Base-by-base conservation (phyloP, 768 basidiomycete species). In the Calocybe gangraenosa region DNA sequence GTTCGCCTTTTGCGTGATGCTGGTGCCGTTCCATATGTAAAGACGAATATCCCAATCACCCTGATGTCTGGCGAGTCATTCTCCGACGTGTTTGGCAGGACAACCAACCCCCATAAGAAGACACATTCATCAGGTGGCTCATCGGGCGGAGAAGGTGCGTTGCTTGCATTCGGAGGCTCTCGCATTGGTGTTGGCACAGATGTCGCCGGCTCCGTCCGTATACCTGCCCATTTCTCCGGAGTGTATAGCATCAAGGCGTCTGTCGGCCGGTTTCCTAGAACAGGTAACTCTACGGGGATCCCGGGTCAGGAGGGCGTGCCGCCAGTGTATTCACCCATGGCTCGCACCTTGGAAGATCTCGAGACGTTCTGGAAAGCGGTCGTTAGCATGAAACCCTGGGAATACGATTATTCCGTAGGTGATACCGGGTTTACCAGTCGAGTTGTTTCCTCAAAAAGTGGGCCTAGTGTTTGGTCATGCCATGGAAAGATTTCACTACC, bases 151-250 rank as follows among this genome's bases (percentile, higher is more conserved):
- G 84, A 86, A 58, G 75, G 73, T 2, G 81, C 81, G 2, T 69
- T 85, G 0, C 66, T 86, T 14, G 81, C 83, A 0, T 65, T 74
- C 42, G 77, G 79, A 15, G 81, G 81, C 22, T 73, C 78, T 2
- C 69, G 79, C 37, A 68, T 82, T 17, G 82, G 83, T 1, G 66
- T 85, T 35, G 84, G 84, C 5, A 80, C 82, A 4, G 84, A 86
- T 47, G 80, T 86, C 17, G 84, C 78, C 8, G 86, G 84, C 2
- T 80, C 78, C 22, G 75, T 88, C 32, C 74, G 84, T 15, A 73
- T 74, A 7, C 85, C 85, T 2, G 75, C 84, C 1, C 76, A 83
- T 46, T 82, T 76, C 53, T 80, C 79, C 35, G 85, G 83, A 0
- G 61, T 81, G 1, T 84, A 81, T 60, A 66, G 75, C 7, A 70